Percentiles rank a stretch among this genome's conserved stretches.
Conservation (phyloP, 495 filamentous ascomycete genomes). For the Letharia columbiana region DNA sequence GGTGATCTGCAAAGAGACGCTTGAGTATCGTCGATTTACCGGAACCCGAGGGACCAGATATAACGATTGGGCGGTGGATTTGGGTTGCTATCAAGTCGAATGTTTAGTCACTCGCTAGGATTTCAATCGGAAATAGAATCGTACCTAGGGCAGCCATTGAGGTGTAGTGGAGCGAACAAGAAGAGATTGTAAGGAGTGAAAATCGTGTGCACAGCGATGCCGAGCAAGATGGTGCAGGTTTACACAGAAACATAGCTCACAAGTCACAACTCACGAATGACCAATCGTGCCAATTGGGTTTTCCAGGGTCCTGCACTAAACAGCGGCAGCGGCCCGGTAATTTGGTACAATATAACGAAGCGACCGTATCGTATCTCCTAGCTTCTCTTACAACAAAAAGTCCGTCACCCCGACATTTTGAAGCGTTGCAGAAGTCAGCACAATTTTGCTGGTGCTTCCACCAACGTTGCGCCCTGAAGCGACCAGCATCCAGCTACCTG, state of each 20-base stretch:
- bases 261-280: background rate
- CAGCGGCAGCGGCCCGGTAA: background rate
- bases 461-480: background rate
- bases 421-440: background rate
- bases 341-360: background rate
- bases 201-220: background rate
- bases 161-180: background rate
- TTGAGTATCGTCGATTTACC: conserved; percentile 85
- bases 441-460: background rate
- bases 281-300: background rate
- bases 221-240: background rate
- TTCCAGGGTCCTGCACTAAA: background rate
- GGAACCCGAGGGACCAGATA: conserved; percentile 77
- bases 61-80: conserved; percentile 59
- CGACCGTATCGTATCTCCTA: background rate
- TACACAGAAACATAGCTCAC: background rate
- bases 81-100: conserved; percentile 17
- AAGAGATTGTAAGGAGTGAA: no score
- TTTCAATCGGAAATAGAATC: background rate
- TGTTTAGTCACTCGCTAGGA: background rate
- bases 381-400: background rate
- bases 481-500: background rate
- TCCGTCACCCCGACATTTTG: background rate
- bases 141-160: conserved; percentile 22
- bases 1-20: conserved; percentile 57